Base-by-base conservation (phyloP, 2,329 filamentous ascomycete species). In the Cladophialophora bantiana region DNA sequence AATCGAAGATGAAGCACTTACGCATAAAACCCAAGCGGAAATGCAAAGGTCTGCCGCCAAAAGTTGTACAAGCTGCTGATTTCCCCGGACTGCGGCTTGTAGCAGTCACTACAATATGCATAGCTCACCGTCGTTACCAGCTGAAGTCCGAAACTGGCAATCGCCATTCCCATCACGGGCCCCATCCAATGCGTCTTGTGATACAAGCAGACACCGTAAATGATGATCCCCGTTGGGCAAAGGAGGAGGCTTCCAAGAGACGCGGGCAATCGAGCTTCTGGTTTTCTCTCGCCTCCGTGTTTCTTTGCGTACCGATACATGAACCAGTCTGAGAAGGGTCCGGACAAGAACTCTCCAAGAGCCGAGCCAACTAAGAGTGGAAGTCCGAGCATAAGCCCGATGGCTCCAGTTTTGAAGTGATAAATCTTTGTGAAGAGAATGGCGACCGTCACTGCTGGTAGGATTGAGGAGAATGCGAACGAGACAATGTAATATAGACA, bases 321-420 rank as follows among this genome's bases (percentile, higher is more conserved):
- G 48, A 72, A 50, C 66, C 68, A 67, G 48, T 73, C 70, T 42
- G 67, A 66, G 20, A 72, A 61, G 4, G 66, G 66, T 13, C 71
- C 71, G 34, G 69, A 66, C 10, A 65, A 60, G 1, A 72, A 20
- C 36, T 63, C 60, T 13, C 60, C 60, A 40, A 63, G 26, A 20
- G 42, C 38, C 15, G 35, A 59, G 18, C 56, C 56, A 10, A 59
- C 48, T 12, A 45, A 31, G 2, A 40, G 48, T 7, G 60, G 42
- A 9, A 63, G 35, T 2, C 60, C 60, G 12, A 56, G 54, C 45
- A 50, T 50, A 10, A 50, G 45, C 13, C 45, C 45, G 13, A 50
- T 50, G 18, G 45, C 45, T 31, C 45, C 45, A 12, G 45, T 50
- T 5, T 50, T 50, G 20, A 50, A 50, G 20, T 50, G 45, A 26